Evolutionary conservation across 257 asterid species (phyloP).

Genomic region (Cynanchum wilfordii): DNA sequence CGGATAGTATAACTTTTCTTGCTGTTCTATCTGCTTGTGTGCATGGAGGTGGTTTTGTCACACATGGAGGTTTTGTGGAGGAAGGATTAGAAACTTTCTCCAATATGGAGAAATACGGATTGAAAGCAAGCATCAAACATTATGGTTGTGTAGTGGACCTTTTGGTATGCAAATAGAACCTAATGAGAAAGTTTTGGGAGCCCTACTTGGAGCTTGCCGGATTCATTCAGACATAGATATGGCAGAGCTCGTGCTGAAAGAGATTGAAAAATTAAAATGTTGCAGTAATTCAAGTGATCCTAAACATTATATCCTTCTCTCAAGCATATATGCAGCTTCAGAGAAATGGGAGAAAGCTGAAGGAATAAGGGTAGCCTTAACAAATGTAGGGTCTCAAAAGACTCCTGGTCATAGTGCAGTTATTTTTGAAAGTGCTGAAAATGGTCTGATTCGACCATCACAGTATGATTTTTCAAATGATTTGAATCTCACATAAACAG

Average conservation of each 20-base stretch:
- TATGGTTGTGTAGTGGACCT: constrained; percentile 73
- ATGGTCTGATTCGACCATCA: background rate
- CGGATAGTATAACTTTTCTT: constrained; percentile 54
- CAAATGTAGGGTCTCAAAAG: constrained; percentile 43
- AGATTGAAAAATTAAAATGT: constrained; percentile 26
- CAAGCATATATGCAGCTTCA: constrained; percentile 64
- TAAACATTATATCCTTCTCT: constrained; percentile 47
- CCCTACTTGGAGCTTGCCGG: constrained; percentile 71
- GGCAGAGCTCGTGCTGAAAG: constrained; percentile 41
- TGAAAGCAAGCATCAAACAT: constrained; percentile 54
- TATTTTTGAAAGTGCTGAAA: constrained; percentile 12
- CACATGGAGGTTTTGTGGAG: constrained; percentile 62
- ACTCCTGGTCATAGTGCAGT: constrained; percentile 52
- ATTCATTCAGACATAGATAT: constrained; percentile 41
- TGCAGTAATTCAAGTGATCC: constrained; percentile 16
- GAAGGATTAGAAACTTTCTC: constrained; percentile 57
- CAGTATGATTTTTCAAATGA: background rate
- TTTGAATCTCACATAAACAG: background rate
- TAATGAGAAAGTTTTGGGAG: constrained; percentile 59
- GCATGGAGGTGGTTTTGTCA: too few relatives aligned
- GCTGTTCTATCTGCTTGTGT: constrained; percentile 73
- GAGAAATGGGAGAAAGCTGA: constrained; percentile 81
- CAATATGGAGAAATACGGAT: constrained; percentile 51
- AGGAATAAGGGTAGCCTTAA: constrained; percentile 39
- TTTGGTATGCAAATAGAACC: constrained; percentile 58